Evolutionary conservation across 106 monocot genomes (phyloP), one percentile per base, ranked within the genome.

Genomic region (Dendrobium officinale): DNA sequence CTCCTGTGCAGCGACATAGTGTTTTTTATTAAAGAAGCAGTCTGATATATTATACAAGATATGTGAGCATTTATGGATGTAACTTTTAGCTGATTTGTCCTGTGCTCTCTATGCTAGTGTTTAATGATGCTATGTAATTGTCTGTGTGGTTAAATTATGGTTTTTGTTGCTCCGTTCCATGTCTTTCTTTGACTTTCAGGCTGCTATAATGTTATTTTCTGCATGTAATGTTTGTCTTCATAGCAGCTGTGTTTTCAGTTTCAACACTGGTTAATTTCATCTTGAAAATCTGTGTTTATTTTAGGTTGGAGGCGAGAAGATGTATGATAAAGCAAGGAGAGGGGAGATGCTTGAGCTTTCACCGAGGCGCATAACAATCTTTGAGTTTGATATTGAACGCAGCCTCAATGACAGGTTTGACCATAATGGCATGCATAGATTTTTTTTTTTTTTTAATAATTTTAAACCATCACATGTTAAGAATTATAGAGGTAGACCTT

Each of bases 261-360:
- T 70, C 70, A 70, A 16, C 16, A 37, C 37, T 70, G 70, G 37
- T 11, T 70, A 33, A 11, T 70, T 70, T 70, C 37, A 40, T 70
- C 37, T 4, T 70, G 70, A 33, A 15, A 70, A 37, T 11, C 16
- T 0, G 58, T 75, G 16, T 41, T 10, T 70, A 47, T 58, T 78
- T 44, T 54, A 98, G 97, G 94, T 99, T 33, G 91, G 88, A 27
- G 98, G 95, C 24, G 95, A 99, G 82, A 98, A 85, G 78, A 91
- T 99, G 91, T 99, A 99, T 82, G 92, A 99, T 18, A 99, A 99
- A 81, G 98, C 95, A 77, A 95, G 98, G 75, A 89, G 91, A 86
- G 98, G 95, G 76, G 98, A 99, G 81, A 95, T 85, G 72, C 78
- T 99, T 77, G 95, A 99, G 80, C 86, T 99, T n/a, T 85, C 98